Evolutionary conservation across 352 stramenopile species (phyloP), one percentile per base, ranked within the genome.

Genomic region (Elongisporangium senticosum): DNA sequence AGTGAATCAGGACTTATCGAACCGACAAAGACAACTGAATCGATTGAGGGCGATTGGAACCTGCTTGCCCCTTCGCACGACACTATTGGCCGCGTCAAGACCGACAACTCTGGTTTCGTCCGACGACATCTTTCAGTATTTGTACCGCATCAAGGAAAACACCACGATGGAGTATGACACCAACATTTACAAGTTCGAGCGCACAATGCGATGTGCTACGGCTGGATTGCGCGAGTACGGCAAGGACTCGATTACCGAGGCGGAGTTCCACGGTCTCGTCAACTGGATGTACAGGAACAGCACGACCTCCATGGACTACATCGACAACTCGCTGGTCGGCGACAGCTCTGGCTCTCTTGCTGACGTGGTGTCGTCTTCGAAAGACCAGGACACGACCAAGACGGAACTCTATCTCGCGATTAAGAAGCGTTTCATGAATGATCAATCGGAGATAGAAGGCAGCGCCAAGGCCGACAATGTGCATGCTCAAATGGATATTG

Each of bases 381-480:
- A 62, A 28, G 62, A 67, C 40, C 60, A 62, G 55, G 69, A 75
- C 62, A 82, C 79, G 70, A 77, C 73, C 15, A 82, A 82, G 62
- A 53, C 77, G 15, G 73, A 79, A 50, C 79, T 82, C 51, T 82
- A 77, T 67, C 77, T 73, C 55, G 65, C 74, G 59, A 78, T 81
- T 64, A 74, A 74, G 49, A 68, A 74, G 54, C 65, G 72, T 49
- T 77, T 69, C 55, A 24, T 58, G 22, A 17, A 33, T 19, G 37
- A 67, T 23, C 60, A 57, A 23, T 57, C 54, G 0, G 24, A 68
- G 6, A 22, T 71, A 21, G 52, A 72, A 20, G 67, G 69, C 2
- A 39, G 68, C 17, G 65, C 59, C 8, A 61, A 64, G 19, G 61
- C 61, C 8, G 52, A 57, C 2, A 60, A 58, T 6, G 50, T 79